phyloP scores from a whole-genome alignment of 1,284 basidiomycete genomes.

The Hymenochaete sp. region DNA sequence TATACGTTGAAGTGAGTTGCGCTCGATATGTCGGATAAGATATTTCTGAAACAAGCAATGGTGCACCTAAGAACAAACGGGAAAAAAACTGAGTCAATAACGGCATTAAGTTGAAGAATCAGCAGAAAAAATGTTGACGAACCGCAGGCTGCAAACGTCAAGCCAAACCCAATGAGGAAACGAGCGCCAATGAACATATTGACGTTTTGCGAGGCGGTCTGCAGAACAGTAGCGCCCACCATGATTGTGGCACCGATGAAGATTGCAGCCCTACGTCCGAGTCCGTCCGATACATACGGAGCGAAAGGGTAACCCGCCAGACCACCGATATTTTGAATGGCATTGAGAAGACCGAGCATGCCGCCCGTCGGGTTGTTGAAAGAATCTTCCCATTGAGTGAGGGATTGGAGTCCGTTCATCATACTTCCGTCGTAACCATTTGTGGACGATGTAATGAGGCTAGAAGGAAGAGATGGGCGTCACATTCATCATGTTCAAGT shows the following conservation, averaged over 20 bases:
- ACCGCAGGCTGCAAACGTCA: slow-evolving; percentile 47
- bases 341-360: slow-evolving; percentile 26
- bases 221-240: slow-evolving; percentile 23
- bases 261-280: slow-evolving; percentile 25
- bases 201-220: slow-evolving; percentile 26
- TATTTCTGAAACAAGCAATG: slow-evolving; percentile 46
- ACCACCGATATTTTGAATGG: slow-evolving; percentile 21
- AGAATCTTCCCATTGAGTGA: slow-evolving; percentile 25
- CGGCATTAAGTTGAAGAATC: too few relatives aligned
- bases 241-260: slow-evolving; percentile 25
- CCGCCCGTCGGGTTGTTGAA: slow-evolving; percentile 27
- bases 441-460: slow-evolving; percentile 23
- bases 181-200: slow-evolving; percentile 28
- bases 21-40: slow-evolving; percentile 47
- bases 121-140: too few relatives aligned
- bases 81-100: too few relatives aligned
- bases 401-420: slow-evolving; percentile 25
- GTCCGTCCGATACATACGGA: slow-evolving; percentile 24
- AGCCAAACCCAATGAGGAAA: slow-evolving; percentile 46
- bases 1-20: slow-evolving; percentile 45
- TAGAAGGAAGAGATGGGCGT: not conserved
- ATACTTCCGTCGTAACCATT: slow-evolving; percentile 25
- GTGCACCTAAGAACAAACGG: too few relatives aligned
- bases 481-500: too few relatives aligned
- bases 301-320: slow-evolving; percentile 22